Base-by-base conservation (phyloP, 2,329 filamentous ascomycete species). In the Xylaria multiplex region DNA sequence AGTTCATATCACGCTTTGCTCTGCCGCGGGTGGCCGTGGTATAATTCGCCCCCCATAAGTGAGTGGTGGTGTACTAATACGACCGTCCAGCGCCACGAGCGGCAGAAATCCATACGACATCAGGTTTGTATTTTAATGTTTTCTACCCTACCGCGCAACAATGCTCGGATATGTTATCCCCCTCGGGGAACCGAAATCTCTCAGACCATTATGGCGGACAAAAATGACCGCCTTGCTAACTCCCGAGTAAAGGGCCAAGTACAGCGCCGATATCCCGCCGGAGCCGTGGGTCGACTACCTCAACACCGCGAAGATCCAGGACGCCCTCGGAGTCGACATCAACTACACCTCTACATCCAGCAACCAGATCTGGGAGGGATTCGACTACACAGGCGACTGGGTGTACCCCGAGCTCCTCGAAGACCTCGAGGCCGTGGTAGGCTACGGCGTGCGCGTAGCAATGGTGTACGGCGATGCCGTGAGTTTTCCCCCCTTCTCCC, bases 391-490 rank as follows among this genome's bases (percentile, higher is more conserved):
- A 0, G 85, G 85, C 37, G 90, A 92, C 76, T 88, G 87, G 69
- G 85, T 89, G 58, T 90, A 88, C 72, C 85, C 86, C 16, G 86
- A 86, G 69, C 85, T 89, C 72, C 80, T 90, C 42, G 77, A 83
- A 67, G 82, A 87, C 62, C 81, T 92, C 14, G 88, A 89, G 59
- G 79, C 82, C 14, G 84, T 92, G 24, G 81, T 92, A 59, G 81
- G 86, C 22, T 82, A 81, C 1, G 89, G 88, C 14, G 85, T 93
- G 19, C 88, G 88, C 11, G 85, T 96, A 16, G 90, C 90, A 6
- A 79, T 96, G 65, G 85, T 93, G 62, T 92, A 95, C 75, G 86
- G 87, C 30, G 87, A 89, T 72, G 74, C 74, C 54, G 75, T 77
- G 52, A 75, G 75, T 71, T 8, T 11, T 1, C 30, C n/a, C n/a